These are phyloP conservation scores for Allium fistulosum DNA, from an alignment of 106 monocot genomes.

Conservation along the genomic window DNA sequence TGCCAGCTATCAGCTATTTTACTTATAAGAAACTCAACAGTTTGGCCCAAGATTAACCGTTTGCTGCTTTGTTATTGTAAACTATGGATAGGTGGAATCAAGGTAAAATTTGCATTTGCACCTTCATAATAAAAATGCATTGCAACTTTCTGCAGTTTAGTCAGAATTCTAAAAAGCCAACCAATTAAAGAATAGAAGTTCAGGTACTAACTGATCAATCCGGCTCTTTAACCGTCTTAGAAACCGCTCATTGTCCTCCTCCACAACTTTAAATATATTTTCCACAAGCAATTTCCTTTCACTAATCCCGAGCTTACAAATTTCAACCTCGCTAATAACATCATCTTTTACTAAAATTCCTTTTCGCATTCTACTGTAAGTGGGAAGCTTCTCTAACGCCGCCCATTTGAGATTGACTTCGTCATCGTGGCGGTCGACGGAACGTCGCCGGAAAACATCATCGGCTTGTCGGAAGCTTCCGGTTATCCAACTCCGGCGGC, in stretches of 20 bases:
- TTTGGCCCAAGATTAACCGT: no score
- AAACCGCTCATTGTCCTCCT: conserved; percentile 54
- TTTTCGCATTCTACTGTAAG: conserved; percentile 31
- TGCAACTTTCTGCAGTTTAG: neutral
- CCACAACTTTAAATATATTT: conserved; percentile 26
- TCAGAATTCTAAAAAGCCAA: neutral
- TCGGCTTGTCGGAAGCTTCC: conserved; percentile 4
- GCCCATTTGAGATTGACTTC: conserved; percentile 54
- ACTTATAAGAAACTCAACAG: no score
- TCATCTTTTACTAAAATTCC: conserved; percentile 18
- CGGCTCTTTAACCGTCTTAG: conserved; percentile 31
- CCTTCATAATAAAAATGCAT: no score
- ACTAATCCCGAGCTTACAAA: conserved; percentile 12
- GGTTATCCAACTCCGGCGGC: conserved; percentile 4
- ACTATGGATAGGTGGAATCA: no score
- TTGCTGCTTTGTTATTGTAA: no score
- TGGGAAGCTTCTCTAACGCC: conserved; percentile 46
- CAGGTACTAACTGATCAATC: conserved; percentile 19
- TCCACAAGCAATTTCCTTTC: conserved; percentile 39
- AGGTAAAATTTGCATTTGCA: no score
- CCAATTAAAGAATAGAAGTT: neutral
- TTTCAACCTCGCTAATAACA: conserved; percentile 8
- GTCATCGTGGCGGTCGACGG: conserved; percentile 30
- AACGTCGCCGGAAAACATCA: conserved; percentile 25
- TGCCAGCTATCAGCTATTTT: no score